Evolutionary conservation across 805 yeast species (phyloP).

Genomic region (Metschnikowia colocasiae): DNA sequence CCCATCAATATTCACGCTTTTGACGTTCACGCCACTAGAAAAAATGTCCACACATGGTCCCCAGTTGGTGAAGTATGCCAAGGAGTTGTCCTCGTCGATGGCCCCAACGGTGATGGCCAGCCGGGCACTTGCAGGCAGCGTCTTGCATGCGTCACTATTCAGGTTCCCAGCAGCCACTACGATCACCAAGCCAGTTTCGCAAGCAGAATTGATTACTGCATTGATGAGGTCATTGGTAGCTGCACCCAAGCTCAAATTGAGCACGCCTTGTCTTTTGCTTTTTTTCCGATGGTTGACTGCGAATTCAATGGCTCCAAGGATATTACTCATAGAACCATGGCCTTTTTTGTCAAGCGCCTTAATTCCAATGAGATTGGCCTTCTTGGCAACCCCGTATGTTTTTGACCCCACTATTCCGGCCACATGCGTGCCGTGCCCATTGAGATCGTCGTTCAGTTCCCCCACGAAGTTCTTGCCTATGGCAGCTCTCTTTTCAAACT

Average conservation of each 20-base stretch:
- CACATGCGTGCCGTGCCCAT: constrained; percentile 58
- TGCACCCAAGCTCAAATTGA: constrained; percentile 81
- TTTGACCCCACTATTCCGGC: constrained; percentile 53
- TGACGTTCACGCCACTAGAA: constrained; percentile 74
- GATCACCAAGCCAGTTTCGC: constrained; percentile 63
- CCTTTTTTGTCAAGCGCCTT: constrained; percentile 71
- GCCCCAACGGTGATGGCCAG: constrained; percentile 84
- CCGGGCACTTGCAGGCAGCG: constrained; percentile 82
- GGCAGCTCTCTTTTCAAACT: constrained; percentile 15
- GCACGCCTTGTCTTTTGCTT: constrained; percentile 48
- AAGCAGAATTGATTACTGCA: constrained; percentile 73
- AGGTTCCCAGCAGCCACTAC: constrained; percentile 89
- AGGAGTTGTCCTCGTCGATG: constrained; percentile 60
- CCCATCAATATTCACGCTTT: constrained; percentile 46
- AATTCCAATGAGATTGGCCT: constrained; percentile 47
- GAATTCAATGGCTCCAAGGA: constrained; percentile 63
- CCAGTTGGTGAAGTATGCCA: constrained; percentile 86
- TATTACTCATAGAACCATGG: constrained; percentile 63
- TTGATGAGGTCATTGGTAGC: constrained; percentile 62
- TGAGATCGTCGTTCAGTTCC: constrained; percentile 28
- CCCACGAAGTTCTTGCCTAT: constrained; percentile 16
- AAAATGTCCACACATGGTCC: constrained; percentile 87
- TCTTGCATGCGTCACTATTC: constrained; percentile 69
- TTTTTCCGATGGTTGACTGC: constrained; percentile 55
- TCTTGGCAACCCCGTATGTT: constrained; percentile 51